A percentile compares a stretch with the other conserved stretches of the same genome.
These are phyloP conservation scores for Fusarium sp. DNA, from an alignment of 2,329 filamentous ascomycete species.

Conservation along the genomic window DNA sequence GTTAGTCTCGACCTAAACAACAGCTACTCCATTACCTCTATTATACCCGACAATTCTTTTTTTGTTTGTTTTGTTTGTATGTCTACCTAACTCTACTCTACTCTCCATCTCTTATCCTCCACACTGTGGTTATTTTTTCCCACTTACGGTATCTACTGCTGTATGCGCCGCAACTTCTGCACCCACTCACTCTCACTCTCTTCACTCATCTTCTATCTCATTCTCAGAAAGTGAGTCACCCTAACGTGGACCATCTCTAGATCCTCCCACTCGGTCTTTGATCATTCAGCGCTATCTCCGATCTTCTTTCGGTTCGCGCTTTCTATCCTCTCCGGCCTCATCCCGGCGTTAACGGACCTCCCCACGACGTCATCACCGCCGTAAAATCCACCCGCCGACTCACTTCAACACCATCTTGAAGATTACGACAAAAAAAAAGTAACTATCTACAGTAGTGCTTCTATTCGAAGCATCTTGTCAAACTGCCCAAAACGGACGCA, in stretches of 20 bases:
- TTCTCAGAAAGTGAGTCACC: slow-evolving; percentile 26
- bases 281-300: slow-evolving; percentile 40
- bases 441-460: slow-evolving; percentile 23
- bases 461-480: slow-evolving; percentile 45
- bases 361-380: slow-evolving; percentile 47
- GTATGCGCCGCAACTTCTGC: slow-evolving; percentile 41
- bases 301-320: slow-evolving; percentile 31
- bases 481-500: slow-evolving; percentile 62
- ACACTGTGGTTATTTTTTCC: slow-evolving; percentile 33
- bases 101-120: slow-evolving; percentile 21
- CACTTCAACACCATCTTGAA: slow-evolving; percentile 21
- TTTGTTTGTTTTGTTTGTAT: slow-evolving; percentile 16
- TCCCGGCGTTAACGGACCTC: slow-evolving; percentile 42
- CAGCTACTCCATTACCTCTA: slow-evolving; percentile 1
- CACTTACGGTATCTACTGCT: slow-evolving; percentile 15
- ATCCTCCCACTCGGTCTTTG: slow-evolving; percentile 37
- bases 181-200: slow-evolving; percentile 13
- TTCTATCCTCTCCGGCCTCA: slow-evolving; percentile 37
- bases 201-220: slow-evolving; percentile 18
- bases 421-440: not conserved
- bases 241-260: slow-evolving; percentile 41
- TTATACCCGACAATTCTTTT: slow-evolving; percentile 1
- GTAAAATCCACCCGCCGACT: slow-evolving; percentile 40
- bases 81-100: not conserved
- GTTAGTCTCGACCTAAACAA: slow-evolving; percentile 24